Percentiles rank a stretch among this genome's conserved stretches.
phyloP scores from a whole-genome alignment of 768 basidiomycete genomes.

The Mycena olivaceomarginata region DNA sequence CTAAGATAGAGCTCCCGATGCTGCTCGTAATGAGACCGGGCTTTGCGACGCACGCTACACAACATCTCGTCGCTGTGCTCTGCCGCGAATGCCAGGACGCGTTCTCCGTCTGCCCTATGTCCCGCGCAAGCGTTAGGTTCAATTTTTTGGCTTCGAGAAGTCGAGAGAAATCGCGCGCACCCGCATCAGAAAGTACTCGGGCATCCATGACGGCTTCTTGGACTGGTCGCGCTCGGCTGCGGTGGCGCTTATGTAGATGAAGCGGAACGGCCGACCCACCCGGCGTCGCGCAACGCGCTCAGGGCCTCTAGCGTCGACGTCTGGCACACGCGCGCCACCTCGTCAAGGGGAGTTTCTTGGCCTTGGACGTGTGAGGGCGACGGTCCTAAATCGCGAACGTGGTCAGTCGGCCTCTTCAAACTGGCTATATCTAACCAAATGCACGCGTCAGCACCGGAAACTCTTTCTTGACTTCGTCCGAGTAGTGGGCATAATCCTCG shows the following conservation, averaged over 20 bases:
- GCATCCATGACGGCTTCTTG: neutral
- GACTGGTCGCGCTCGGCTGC: slow-evolving; percentile 13
- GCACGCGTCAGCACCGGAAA: slow-evolving; percentile 2
- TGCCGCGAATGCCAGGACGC: slow-evolving; percentile 8
- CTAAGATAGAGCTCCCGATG: neutral
- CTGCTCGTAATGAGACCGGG: neutral
- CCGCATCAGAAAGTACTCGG: slow-evolving; percentile 13
- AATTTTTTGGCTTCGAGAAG: neutral
- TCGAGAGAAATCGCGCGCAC: neutral
- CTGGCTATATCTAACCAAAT: neutral
- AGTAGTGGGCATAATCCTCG: neutral
- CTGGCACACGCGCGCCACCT: slow-evolving; percentile 9
- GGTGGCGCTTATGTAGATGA: neutral
- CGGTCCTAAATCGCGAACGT: neutral
- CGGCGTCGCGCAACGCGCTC: neutral
- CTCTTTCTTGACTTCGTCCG: slow-evolving; percentile 5
- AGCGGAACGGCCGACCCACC: slow-evolving; percentile 3
- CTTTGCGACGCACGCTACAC: slow-evolving; percentile 1
- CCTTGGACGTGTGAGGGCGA: slow-evolving; percentile 4
- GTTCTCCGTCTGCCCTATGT: slow-evolving; percentile 3
- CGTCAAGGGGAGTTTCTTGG: neutral
- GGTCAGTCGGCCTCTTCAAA: neutral
- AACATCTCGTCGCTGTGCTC: neutral
- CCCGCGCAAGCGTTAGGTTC: neutral
- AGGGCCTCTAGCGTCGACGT: slow-evolving; percentile 4